Evolutionary conservation across 2,329 filamentous ascomycete genomes (phyloP), one percentile per base, ranked within the genome.

Genomic region (Furcasterigmium furcatum): DNA sequence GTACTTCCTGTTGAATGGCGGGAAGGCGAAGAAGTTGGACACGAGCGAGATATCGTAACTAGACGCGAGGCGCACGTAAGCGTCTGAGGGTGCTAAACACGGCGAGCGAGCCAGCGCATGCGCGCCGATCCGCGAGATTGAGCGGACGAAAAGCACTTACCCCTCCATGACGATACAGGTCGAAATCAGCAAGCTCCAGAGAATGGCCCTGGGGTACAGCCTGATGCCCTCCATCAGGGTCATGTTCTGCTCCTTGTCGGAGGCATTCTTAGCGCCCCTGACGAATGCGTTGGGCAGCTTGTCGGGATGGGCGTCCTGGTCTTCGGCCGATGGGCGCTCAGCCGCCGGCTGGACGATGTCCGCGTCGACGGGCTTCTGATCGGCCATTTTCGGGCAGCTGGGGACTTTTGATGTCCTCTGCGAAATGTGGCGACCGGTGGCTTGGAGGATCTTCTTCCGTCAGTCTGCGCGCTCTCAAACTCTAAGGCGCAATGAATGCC

Each of bases 151-250:
- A 29, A 8, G 30, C 13, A 39, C 36, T 25, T 39, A 43, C 27
- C 88, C 90, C 65, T 95, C 90, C 91, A 96, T 96, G 57, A 81
- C 82, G 58, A 95, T 94, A 62, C 87, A 91, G 0, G 88, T 92
- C n/a, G 87, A 92, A 64, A 96, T 91, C 48, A 95, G 72, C 42
- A 95, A 59, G 56, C 84, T 89, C 88, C 89, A 96, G 19, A 72
- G 77, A 46, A 95, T 84, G 19, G 91, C 91, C 71, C 95, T 92
- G 47, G 89, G 90, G 61, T 96, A 96, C 21, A 94, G 75, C 59
- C 75, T 82, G 63, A 95, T 76, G 51, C 88, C 90, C 70, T 95
- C 82, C 62, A 79, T 60, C 47, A 95, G 71, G 39, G 77, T 86
- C 85, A 90, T 89, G 13, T 71, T 75, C 55, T 82, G 84, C 64